A percentile compares a stretch with the other conserved stretches of the same genome.
Evolutionary conservation across 305 asterid species (phyloP).

Genomic region (Petunia hybrid): DNA sequence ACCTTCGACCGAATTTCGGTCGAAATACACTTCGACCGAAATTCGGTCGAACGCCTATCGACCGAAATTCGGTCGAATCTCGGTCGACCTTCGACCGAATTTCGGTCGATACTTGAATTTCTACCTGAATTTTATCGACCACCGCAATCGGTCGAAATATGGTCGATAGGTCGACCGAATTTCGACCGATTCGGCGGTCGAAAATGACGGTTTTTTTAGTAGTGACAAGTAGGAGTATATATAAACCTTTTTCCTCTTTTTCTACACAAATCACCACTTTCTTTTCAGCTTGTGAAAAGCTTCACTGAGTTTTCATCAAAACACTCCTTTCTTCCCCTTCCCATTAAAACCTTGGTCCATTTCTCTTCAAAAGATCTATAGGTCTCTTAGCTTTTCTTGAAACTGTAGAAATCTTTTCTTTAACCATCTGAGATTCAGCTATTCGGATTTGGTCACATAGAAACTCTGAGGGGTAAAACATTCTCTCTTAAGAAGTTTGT

Average conservation of each 20-base stretch:
- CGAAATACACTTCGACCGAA: too few species aligned
- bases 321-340: not conserved
- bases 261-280: conserved; percentile 27
- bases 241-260: not conserved
- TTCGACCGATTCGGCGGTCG: too few species aligned
- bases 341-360: not conserved
- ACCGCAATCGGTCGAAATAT: too few species aligned
- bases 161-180: too few species aligned
- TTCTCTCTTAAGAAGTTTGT: not conserved
- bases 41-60: too few species aligned
- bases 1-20: too few species aligned
- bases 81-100: too few species aligned
- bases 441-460: not conserved
- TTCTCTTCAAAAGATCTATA: not conserved
- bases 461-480: not conserved
- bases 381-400: not conserved
- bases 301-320: not conserved
- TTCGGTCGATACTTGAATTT: too few species aligned
- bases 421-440: not conserved
- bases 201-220: too few species aligned
- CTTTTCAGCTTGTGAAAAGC: not conserved
- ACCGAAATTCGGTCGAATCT: too few species aligned
- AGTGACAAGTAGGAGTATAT: not conserved
- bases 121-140: too few species aligned
- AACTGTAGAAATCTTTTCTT: not conserved